These are phyloP conservation scores for Yamagishiella unicocca DNA, from an alignment of 139 green algal species.

Conservation along the genomic window DNA sequence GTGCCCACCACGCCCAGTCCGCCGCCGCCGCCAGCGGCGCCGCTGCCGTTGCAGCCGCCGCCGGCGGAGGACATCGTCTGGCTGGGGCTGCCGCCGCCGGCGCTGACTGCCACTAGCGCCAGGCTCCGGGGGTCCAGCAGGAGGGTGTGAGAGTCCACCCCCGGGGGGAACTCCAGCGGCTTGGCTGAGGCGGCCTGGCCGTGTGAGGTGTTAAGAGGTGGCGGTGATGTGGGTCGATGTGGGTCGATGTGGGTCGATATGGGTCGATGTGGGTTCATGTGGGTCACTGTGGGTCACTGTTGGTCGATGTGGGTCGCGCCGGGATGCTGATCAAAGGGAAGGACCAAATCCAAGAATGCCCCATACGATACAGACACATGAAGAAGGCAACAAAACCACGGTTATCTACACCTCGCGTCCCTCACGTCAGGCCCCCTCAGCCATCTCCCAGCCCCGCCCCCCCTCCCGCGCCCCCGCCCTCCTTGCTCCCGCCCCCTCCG, in stretches of 20 bases:
- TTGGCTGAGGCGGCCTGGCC: not conserved
- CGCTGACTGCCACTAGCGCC: not conserved
- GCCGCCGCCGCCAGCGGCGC: not conserved
- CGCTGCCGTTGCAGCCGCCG: not conserved
- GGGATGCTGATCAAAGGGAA: no score
- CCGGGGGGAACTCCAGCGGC: slow-evolving; percentile 50
- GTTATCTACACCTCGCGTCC: no score
- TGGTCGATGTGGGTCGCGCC: no score
- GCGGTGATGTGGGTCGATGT: no score
- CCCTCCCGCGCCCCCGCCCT: no score
- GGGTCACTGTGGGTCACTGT: no score
- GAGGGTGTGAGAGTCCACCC: slow-evolving; percentile 37
- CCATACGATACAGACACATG: no score
- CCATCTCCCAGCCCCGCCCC: not conserved
- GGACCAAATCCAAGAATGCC: no score
- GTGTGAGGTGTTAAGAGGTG: no score
- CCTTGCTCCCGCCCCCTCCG: not conserved
- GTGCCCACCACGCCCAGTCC: slow-evolving; percentile 11
- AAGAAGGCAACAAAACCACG: no score
- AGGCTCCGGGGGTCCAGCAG: slow-evolving; percentile 40
- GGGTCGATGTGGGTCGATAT: no score
- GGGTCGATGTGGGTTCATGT: no score
- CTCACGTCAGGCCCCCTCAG: not conserved
- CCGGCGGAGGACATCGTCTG: not conserved
- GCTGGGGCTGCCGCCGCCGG: not conserved